Base-by-base conservation (phyloP, 768 basidiomycete genomes). In the Leccinum olivaceopallidum region DNA sequence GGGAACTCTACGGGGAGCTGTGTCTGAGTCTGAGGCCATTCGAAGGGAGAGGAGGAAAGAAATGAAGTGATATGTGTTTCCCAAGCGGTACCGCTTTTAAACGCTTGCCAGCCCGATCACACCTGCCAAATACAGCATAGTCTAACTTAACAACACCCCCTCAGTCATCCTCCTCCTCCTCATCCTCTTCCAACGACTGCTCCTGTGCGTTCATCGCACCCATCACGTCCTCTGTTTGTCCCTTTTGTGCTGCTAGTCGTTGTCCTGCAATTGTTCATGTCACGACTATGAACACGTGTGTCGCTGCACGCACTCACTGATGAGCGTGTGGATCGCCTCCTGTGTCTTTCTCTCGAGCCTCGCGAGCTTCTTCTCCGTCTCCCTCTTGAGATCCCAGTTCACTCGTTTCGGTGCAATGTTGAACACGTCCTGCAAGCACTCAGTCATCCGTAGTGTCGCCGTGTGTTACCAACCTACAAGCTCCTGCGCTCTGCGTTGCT, bases 361-460 rank as follows among this genome's bases (percentile, higher is more conserved):
- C 8, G 88, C 83, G 52, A 94, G 75, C 72, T 92, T 94, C 78
- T 90, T 93, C 59, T 95, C 92, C 77, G 95, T 86, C 68, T 98
- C 94, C 59, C 94, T 85, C 74, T 95, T 95, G 68, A 97, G 79
- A 73, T 96, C 94, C 95, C 94, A 96, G 75, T 96, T 98, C 10
- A 93, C 88, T 52, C 95, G 84, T 81, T 95, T 98, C 4, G 97
- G 97, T 24, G 95, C 95, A 66, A 99, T 98, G 71, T 97, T 98
- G 73, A 97, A 92, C 50, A 97, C 80, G 71, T 96, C 93, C 95
- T 96, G 53, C 62, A 56, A 51, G 53, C 24, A 32, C 53, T 73
- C 58, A 72, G 71, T 49, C 37, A 44, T 59, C 58, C 59, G 48
- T 37, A 6, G 12, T 28, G n/a, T 47, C 16, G 42, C 32, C 39